Conservation (phyloP, 192 early-diverging fungal species). For the Coemansia sp. region DNA sequence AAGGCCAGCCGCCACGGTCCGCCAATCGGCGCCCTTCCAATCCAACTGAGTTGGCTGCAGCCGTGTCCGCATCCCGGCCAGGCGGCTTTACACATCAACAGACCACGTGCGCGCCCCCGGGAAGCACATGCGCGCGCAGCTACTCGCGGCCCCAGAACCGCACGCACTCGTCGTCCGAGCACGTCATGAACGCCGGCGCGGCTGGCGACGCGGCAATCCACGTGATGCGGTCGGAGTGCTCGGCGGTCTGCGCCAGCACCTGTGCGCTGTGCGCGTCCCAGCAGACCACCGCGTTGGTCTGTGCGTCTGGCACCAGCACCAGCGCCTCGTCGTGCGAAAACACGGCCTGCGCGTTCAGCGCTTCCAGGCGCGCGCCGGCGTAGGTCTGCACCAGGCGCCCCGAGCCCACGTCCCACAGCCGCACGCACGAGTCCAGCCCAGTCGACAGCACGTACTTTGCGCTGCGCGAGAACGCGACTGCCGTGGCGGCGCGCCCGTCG, state of each 20-base stretch:
- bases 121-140: too few relatives aligned
- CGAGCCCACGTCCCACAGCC: conserved; percentile 79
- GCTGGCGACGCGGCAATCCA: conserved; percentile 32
- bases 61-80: not conserved
- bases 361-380: conserved; percentile 56
- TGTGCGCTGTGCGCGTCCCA: conserved; percentile 70
- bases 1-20: conserved; percentile 4
- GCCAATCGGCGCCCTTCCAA: not conserved
- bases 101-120: not conserved
- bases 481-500: conserved; percentile 65
- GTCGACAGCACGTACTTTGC: conserved; percentile 72
- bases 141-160: conserved; percentile 33
- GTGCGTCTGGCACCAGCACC: conserved; percentile 68
- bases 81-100: not conserved
- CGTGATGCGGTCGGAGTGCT: conserved; percentile 25
- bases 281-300: conserved; percentile 55
- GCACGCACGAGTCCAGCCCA: conserved; percentile 68
- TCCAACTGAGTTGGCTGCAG: not conserved
- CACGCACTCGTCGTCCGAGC: conserved; percentile 41
- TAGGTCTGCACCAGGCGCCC: conserved; percentile 71
- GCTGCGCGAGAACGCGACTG: conserved; percentile 71
- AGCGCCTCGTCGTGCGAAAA: conserved; percentile 70
- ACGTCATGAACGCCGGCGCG: conserved; percentile 34
- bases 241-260: conserved; percentile 43
- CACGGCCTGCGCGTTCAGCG: conserved; percentile 35